Evolutionary conservation across 441 rosid genomes (phyloP), one percentile per base, ranked within the genome.

Genomic region (Eruca vesicaria): DNA sequence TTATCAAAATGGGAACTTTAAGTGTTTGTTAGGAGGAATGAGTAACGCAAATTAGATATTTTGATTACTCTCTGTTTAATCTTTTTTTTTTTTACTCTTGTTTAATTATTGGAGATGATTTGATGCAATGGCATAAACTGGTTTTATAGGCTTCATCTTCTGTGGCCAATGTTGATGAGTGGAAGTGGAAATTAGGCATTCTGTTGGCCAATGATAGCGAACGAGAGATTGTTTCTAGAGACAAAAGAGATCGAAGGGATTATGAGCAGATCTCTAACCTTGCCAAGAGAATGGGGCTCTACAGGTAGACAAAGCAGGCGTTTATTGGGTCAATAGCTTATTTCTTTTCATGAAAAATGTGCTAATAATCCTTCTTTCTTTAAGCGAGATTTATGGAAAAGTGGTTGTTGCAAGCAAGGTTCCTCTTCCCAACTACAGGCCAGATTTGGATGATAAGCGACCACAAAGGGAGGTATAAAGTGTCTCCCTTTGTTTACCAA

Each of bases 341-440:
- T 71, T 62, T 41, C 57, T 61, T 67, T n/a, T 16, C 7, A 9
- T 67, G 9, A 0, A 21, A 52, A 4, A 32, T 69, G 20, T 28
- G 8, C 9, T 36, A 3, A 65, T 48, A 3, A 11, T 57, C 75
- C 52, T 68, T 68, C 59, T 16, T 59, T 58, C 63, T 36, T 35
- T 57, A 9, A 93, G 99, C 84, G 97, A 91, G 72, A 62, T 96
- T 68, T 96, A 96, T 32, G 99, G 99, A 31, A 93, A 88, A 85
- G 98, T 89, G 68, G 97, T 96, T 73, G 99, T 96, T 77, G 93
- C 97, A n/a, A 91, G 99, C 87, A 96, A 91, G 85, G 88, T 86
- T 82, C 98, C 98, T 71, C 97, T 96, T 75, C 97, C 99, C 8
- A 93, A 96, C 80, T 96, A 96, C 82, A 66, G 99, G 79, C 98